Conservation (phyloP, 2,329 filamentous ascomycete species). For the Alternaria novae-zelandiae region DNA sequence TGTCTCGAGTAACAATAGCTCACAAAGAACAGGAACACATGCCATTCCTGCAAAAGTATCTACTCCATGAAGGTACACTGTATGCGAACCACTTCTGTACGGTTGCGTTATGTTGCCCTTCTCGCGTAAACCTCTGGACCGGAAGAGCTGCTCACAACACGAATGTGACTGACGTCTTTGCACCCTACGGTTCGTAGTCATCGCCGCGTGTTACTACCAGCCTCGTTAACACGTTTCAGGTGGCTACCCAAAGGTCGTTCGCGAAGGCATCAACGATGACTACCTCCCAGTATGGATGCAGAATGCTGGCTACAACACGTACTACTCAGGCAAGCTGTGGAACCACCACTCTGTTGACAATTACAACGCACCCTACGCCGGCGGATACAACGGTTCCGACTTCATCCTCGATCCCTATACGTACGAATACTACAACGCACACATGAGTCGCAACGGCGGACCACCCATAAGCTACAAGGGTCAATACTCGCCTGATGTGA, state of each 20-base stretch:
- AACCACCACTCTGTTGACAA: conserved; percentile 67
- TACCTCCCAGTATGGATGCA: conserved; percentile 74
- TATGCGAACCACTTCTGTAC: neutral
- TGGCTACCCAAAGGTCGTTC: conserved; percentile 69
- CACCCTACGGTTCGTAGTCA: neutral
- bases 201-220: neutral
- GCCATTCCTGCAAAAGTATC: neutral
- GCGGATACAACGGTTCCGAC: conserved; percentile 65
- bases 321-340: conserved; percentile 73
- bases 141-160: neutral
- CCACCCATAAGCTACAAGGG: conserved; percentile 62
- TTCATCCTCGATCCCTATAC: conserved; percentile 65
- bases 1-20: rapidly evolving
- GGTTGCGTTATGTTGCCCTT: neutral
- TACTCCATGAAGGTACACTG: neutral
- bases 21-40: neutral
- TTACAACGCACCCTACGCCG: conserved; percentile 63
- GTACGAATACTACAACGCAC: conserved; percentile 70
- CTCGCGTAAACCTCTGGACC: neutral
- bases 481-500: conserved; percentile 63
- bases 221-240: conserved; percentile 37
- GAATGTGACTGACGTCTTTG: neutral
- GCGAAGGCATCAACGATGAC: conserved; percentile 67
- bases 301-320: conserved; percentile 69
- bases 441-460: conserved; percentile 65